Conservation (phyloP, 2,329 filamentous ascomycete genomes). For the Ophiostoma sp. region DNA sequence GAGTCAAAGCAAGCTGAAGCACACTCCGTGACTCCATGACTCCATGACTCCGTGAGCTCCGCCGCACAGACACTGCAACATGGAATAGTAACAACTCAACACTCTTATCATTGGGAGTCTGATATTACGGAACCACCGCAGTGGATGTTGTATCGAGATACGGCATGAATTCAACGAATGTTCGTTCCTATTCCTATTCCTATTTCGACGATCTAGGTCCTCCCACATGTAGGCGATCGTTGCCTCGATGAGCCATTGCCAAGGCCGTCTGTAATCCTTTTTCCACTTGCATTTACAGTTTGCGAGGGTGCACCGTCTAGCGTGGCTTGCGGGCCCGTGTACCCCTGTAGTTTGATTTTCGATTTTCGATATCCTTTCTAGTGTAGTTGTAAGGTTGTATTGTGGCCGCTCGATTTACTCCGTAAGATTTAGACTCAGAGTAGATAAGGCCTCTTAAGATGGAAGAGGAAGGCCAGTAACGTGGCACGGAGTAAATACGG, state of each 20-base stretch:
- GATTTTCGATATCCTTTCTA: not conserved
- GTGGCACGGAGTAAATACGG: too few relatives aligned
- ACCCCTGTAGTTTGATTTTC: not conserved
- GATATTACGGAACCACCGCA: not conserved
- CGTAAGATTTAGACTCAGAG: too few relatives aligned
- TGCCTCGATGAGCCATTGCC: too few relatives aligned
- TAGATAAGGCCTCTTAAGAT: too few relatives aligned
- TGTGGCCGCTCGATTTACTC: too few relatives aligned
- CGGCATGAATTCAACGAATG: too few relatives aligned
- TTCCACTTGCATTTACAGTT: conserved; percentile 5
- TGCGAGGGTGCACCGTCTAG: not conserved
- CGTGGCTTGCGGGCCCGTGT: not conserved
- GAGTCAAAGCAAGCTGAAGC: not conserved
- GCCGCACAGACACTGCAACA: not conserved
- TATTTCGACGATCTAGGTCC: too few relatives aligned
- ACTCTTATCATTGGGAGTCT: not conserved
- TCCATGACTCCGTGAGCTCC: not conserved
- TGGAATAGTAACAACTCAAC: not conserved
- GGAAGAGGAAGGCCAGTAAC: too few relatives aligned
- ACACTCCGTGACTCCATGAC: not conserved
- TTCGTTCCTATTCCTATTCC: too few relatives aligned
- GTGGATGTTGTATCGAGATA: not conserved
- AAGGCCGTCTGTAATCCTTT: not conserved
- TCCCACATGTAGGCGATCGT: too few relatives aligned
- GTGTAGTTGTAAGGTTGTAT: too few relatives aligned